phyloP scores from a whole-genome alignment of 306 rosid species.

The Cajanus cajan region DNA sequence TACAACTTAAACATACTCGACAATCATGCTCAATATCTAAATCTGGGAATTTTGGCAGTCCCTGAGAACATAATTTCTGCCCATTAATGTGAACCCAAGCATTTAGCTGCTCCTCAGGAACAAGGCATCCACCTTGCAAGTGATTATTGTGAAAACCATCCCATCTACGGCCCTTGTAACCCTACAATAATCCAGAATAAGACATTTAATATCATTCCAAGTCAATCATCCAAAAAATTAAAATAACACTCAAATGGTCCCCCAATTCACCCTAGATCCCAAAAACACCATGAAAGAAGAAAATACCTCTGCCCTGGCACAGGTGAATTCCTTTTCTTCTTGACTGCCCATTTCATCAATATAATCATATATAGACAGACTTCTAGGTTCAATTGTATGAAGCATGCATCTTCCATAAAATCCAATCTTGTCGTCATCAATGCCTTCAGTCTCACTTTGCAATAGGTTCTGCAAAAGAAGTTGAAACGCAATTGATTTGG shows the following conservation, averaged over 20 bases:
- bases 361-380: conserved; percentile 31
- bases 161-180: conserved; percentile 59
- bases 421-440: conserved; percentile 52
- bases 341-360: conserved; percentile 30
- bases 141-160: conserved; percentile 49
- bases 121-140: conserved; percentile 46
- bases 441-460: conserved; percentile 67
- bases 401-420: conserved; percentile 62
- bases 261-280: background rate
- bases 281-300: background rate
- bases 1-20: conserved; percentile 53
- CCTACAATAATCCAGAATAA: conserved; percentile 40
- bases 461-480: conserved; percentile 52
- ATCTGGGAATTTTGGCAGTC: conserved; percentile 40
- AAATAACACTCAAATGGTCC: background rate
- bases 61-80: conserved; percentile 45
- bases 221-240: background rate
- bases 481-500: background rate
- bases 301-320: conserved; percentile 64
- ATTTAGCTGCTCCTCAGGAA: conserved; percentile 70
- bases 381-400: conserved; percentile 48
- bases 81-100: conserved; percentile 71
- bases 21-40: conserved; percentile 54
- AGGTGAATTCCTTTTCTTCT: conserved; percentile 43
- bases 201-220: background rate